Base-by-base conservation (phyloP, 495 filamentous ascomycete species). In the Lepraria neglecta region DNA sequence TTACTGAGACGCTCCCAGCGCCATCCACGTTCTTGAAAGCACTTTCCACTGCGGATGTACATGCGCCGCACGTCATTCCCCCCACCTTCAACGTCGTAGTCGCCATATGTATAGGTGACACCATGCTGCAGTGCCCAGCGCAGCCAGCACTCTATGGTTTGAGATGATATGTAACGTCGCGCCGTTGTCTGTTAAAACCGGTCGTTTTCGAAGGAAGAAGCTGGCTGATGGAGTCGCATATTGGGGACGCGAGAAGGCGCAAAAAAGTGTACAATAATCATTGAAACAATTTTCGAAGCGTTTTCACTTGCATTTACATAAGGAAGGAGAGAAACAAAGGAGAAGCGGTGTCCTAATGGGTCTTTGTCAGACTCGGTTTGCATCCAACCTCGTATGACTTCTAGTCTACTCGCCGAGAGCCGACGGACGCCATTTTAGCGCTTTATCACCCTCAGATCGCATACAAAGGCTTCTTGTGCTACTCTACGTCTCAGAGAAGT, bases 21-120 rank as follows among this genome's bases (percentile, higher is more conserved):
- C 92, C 92, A 12, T 88, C 82, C 19, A 95, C 79, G 38, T 79
- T 81, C 65, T 86, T 87, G 75, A 99, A 94, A 58, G 86, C 92
- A 43, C 78, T 76, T 79, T 96, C 91, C 64, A 96, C 84, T 9
- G 91, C 83, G 19, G 90, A 90, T 21, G 91, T 94, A 70, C 92
- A 96, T 67, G 91, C 86, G 64, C 90, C 90, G 73, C 92, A 95
- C 68, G 92, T 97, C 92, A 97, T 97, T 59, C 92, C 92, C 61
- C 86, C 89, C 31, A 95, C 87, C 70, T 82, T 87, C 58, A 97
- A 75, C 5, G 89, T 95, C 31, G 92, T 97, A n/a, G 89, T 96
- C 7, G 91, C 89, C 88, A 91, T 87, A 69, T 86, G 80, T 55
- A 75, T 70, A 27, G 73, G 75, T 46, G 62, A 67, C 31, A 56